phyloP scores from a whole-genome alignment of 2,329 filamentous ascomycete species.

The Penicillium sp. region DNA sequence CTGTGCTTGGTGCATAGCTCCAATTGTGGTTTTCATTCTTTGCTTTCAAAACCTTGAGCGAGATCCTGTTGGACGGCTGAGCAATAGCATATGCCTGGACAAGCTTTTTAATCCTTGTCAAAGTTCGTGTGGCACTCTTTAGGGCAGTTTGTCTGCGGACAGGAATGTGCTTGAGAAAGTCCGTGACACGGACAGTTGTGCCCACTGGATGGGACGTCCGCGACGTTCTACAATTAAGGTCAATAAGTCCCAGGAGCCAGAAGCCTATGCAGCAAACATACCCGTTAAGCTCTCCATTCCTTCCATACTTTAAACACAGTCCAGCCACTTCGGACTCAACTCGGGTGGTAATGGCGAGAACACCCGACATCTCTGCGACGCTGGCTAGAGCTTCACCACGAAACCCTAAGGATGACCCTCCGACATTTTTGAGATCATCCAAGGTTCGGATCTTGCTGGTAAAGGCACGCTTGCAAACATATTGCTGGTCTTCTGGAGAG shows the following conservation, averaged over 20 bases:
- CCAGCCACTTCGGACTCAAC: constrained; percentile 56
- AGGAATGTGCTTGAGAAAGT: constrained; percentile 57
- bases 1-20: constrained; percentile 54
- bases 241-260: neutral
- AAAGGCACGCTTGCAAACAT: constrained; percentile 56
- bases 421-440: constrained; percentile 54
- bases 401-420: constrained; percentile 59
- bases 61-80: constrained; percentile 54
- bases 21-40: constrained; percentile 61
- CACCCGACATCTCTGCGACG: constrained; percentile 55
- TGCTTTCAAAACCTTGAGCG: constrained; percentile 53
- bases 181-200: constrained; percentile 55
- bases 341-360: constrained; percentile 53
- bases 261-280: constrained; percentile 19
- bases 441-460: constrained; percentile 62
- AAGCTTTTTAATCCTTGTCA: constrained; percentile 51
- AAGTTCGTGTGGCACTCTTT: constrained; percentile 49
- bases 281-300: constrained; percentile 49
- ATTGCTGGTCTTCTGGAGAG: constrained; percentile 50
- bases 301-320: constrained; percentile 49
- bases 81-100: constrained; percentile 60
- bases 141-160: constrained; percentile 56
- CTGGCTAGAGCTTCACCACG: constrained; percentile 63
- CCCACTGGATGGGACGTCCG: constrained; percentile 56
- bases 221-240: constrained; percentile 26